Base-by-base conservation (phyloP, 768 basidiomycete species). In the Boletellus sp. region DNA sequence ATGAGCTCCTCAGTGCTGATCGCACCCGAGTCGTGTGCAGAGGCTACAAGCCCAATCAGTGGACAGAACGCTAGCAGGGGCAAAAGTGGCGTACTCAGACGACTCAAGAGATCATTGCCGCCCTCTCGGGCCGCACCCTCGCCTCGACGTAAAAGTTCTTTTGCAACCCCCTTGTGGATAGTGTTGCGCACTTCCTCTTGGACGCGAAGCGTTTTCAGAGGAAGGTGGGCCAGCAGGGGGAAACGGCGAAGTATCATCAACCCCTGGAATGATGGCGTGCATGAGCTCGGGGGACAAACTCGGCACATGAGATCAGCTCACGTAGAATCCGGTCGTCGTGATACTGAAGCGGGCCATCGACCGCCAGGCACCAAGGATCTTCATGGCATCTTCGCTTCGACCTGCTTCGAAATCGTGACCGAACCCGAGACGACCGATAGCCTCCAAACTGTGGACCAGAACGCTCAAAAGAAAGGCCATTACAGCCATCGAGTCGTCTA, bases 101-200 rank as follows among this genome's bases (percentile, higher is more conserved):
- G 50, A 28, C 50, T 51, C 38, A 51, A 17, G 9, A 51, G 10
- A 47, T 51, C 50, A 13, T 51, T 47, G 26, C 32, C 39, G 23
- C 23, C 12, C 34, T n/a, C n/a, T n/a, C n/a, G n/a, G n/a, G 38
- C 45, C 3, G 39, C 15, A 6, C 11, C 24, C 19, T 41, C 23
- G 24, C 42, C 47, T 36, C 52, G 36, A 12, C 60, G 53, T 16
- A 56, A 33, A 19, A 56, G 42, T 31, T 56, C 53, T 26, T 45
- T 50, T 23, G 54, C 54, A 26, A 56, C 20, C 1, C 54, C 54
- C 19, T 39, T 13, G 15, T 55, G 53, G 34, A 55, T 55, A n/a
- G 53, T 55, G 7, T 52, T 41, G 38, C 53, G 53, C 20, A 55
- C 53, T 22, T 53, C 45, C 32, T 39, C 52, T 48, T 55, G 53